Evolutionary conservation across 306 rosid species (phyloP).

Genomic region (Cucurbita pepo): DNA sequence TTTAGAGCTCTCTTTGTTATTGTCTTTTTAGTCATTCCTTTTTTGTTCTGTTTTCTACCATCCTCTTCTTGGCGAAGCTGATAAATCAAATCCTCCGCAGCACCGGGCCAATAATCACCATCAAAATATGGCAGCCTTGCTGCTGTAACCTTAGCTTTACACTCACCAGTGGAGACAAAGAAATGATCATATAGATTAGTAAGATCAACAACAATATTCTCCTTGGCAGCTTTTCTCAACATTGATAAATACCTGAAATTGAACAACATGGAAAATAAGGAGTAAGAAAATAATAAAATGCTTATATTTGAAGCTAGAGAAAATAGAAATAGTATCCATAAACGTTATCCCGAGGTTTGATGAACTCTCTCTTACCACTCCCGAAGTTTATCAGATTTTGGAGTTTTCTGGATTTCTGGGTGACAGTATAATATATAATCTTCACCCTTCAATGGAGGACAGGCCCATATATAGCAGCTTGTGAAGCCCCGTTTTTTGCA

Average conservation of each 20-base stretch:
- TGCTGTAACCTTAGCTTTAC: conserved; percentile 86
- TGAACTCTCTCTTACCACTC: conserved; percentile 41
- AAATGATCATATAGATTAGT: conserved; percentile 92
- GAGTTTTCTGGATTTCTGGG: conserved; percentile 98
- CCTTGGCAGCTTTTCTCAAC: conserved; percentile 89
- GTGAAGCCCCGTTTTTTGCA: conserved; percentile 92
- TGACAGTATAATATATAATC: conserved; percentile 94
- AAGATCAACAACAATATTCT: conserved; percentile 64
- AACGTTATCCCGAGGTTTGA: neutral
- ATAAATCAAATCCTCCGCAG: conserved; percentile 94
- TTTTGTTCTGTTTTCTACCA: conserved; percentile 83
- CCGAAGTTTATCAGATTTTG: conserved; percentile 96
- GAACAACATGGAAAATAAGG: conserved; percentile 10
- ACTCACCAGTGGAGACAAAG: conserved; percentile 70
- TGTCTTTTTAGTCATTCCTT: conserved; percentile 74
- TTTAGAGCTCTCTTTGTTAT: conserved; percentile 85
- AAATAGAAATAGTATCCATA: conserved; percentile 1
- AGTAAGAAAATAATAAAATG: conserved; percentile 12
- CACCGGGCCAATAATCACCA: conserved; percentile 99
- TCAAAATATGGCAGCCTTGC: conserved; percentile 96
- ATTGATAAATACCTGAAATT: conserved; percentile 70
- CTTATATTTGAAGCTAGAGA: neutral
- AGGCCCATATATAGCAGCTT: conserved; percentile 98
- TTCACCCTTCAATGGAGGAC: conserved; percentile 99
- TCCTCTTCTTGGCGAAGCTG: conserved; percentile 95